Evolutionary conservation across 202 grass and related monocot species (phyloP).

Genomic region (Schoenoplectus tabernaemontani): DNA sequence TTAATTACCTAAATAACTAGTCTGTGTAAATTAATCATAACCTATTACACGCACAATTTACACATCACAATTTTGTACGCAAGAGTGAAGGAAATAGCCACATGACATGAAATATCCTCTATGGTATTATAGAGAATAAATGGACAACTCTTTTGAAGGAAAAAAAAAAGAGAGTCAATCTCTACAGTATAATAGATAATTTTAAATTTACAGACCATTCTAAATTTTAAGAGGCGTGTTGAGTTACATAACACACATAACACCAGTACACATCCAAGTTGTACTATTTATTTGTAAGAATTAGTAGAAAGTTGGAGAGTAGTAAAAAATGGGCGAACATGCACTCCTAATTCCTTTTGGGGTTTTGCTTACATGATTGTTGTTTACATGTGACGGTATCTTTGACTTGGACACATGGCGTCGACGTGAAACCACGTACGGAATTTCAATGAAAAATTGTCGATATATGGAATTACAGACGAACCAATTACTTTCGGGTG

Average conservation of each 20-base stretch:
- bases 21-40: neutral
- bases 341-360: neutral
- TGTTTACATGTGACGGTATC: neutral
- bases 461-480: neutral
- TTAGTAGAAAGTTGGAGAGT: neutral
- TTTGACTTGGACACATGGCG: slow-evolving; percentile 14
- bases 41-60: neutral
- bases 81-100: neutral
- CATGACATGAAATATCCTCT: too few species aligned
- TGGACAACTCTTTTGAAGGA: too few species aligned
- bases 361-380: neutral
- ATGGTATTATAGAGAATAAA: too few species aligned
- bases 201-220: too few species aligned
- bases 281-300: neutral
- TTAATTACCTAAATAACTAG: neutral
- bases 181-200: too few species aligned
- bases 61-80: neutral
- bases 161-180: too few species aligned
- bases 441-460: neutral
- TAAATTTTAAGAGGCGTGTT: too few species aligned
- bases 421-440: slow-evolving; percentile 14
- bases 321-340: neutral
- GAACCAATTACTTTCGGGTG: neutral
- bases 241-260: too few species aligned
- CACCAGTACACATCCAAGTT: neutral